Evolutionary conservation across 2,329 filamentous ascomycete genomes (phyloP).

Genomic region (Gliomastix tumulicola): DNA sequence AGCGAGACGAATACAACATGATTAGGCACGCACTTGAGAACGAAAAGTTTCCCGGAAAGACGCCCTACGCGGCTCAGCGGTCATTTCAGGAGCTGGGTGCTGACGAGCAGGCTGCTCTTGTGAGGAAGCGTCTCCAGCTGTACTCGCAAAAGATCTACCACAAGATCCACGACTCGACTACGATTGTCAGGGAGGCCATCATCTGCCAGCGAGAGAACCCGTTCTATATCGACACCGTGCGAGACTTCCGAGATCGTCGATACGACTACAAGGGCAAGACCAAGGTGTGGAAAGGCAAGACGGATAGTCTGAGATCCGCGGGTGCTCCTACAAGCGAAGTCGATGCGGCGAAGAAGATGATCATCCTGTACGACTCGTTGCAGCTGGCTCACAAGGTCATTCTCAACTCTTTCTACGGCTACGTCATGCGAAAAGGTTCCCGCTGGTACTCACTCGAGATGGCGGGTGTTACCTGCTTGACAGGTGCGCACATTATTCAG

Average conservation of each 20-base stretch:
- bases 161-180: constrained; percentile 94
- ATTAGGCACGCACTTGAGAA: constrained; percentile 87
- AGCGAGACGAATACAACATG: constrained; percentile 99
- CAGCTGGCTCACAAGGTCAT: constrained; percentile 99
- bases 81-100: constrained; percentile 73
- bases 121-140: constrained; percentile 81
- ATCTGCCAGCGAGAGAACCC: constrained; percentile 98
- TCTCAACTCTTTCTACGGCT: constrained; percentile 97
- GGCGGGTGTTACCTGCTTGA: constrained; percentile 96
- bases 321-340: constrained; percentile 72
- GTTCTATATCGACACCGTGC: constrained; percentile 95
- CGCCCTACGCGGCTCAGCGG: constrained; percentile 60
- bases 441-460: constrained; percentile 99
- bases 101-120: constrained; percentile 74
- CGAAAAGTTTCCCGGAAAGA: constrained; percentile 81
- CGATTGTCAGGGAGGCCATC: constrained; percentile 89
- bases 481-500: constrained; percentile 93
- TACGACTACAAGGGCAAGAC: constrained; percentile 99
- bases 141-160: constrained; percentile 99
- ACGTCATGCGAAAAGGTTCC: constrained; percentile 98
- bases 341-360: constrained; percentile 98
- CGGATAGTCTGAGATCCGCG: constrained; percentile 74
- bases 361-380: constrained; percentile 88
- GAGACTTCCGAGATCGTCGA: constrained; percentile 89
- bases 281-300: constrained; percentile 98